Base-by-base conservation (phyloP, 2,329 filamentous ascomycete species). In the Calonectria fujianensis region DNA sequence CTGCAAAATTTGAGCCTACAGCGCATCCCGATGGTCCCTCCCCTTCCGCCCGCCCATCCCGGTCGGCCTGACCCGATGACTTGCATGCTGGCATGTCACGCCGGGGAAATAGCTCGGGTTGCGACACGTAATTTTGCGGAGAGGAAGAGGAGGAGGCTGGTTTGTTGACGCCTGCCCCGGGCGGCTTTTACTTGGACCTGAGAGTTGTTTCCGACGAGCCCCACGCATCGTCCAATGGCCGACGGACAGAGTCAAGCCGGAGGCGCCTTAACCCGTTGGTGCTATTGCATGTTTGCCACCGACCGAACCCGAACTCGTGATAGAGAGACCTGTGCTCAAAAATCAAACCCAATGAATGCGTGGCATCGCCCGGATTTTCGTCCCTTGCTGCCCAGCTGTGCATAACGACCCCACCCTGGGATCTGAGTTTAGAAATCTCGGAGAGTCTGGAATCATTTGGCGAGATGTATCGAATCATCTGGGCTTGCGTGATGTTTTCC, bases 111-210 rank as follows among this genome's bases (percentile, higher is more conserved):
- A n/a, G 57, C 54, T 59, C 32, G 20, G 8, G 32, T 35, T 59
- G 20, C 41, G n/a, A 61, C 57, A 61, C 57, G 57, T 41, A 61
- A 41, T 61, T 61, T 61, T 61, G 57, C 57, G 57, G 57, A 61
- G 57, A 41, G 27, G n/a, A 37, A 61, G 57, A 41, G 27, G n/a
- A 37, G 57, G 57, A 37, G 57, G 57, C 8, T 61, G 35, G 57
- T 8, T 61, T 39, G 54, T 24, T 16, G 20, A 4, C 24, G n/a
- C n/a, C 14, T 9, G 9, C 31, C 16, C 10, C 54, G 16, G 57
- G 8, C n/a, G 57, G 57, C 57, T 61, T 54, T 32, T 39, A 41
- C n/a, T 11, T 27, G 32, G 35, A 41, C 35, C 5, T 61, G 57
- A 13, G 31, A 61, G 27, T 39, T 41, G 57, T 61, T 61, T 39